Base-by-base conservation (phyloP, 148 eudicot genomes). In the Polygonum maritimum region DNA sequence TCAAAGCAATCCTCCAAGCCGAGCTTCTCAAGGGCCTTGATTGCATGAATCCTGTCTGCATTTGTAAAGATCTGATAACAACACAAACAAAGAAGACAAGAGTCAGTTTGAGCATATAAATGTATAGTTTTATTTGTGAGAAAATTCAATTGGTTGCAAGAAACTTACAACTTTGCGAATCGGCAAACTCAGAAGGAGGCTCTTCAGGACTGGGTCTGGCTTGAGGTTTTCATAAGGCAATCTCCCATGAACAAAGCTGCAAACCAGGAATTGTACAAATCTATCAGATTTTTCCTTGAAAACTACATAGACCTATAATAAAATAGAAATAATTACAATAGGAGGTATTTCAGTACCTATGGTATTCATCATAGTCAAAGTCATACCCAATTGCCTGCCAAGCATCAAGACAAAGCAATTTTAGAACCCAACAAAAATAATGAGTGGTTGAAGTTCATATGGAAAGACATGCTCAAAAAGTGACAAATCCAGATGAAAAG, bases 201-300 rank as follows among this genome's bases (percentile, higher is more conserved):
- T 84, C 76, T 90, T 86, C 44, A 95, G 75, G 71, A 95, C 89
- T 5, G 94, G 94, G 81, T 95, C 98, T 1, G 98, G 96, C 73
- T 92, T 95, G 22, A 95, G 80, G 70, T 89, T 87, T n/a, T 95
- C 92, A 67, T 95, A 95, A 49, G 97, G 96, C 69, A 95, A 77
- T 82, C 90, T 92, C 74, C 98, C 98, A 81, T 94, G 98, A 82
- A 94, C 97, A 83, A 87, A 92, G 58, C 98, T 92, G 87, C 78
- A 79, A 67, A 81, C 5, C 35, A 35, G 51, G 18, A 60, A 40
- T 18, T 67, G 5, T 67, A 36, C 69, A 11, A 21, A 49, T 16
- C 65, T 10, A 3, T 33, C 26, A 74, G 33, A 48, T 12, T 39
- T 74, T 8, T 54, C 26, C 48, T 74, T 52, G 41, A 49, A 12